A percentile compares a stretch with the other conserved stretches of the same genome.
These are phyloP conservation scores for Trametes gibbosa DNA, from an alignment of 768 basidiomycete genomes.

Conservation along the genomic window DNA sequence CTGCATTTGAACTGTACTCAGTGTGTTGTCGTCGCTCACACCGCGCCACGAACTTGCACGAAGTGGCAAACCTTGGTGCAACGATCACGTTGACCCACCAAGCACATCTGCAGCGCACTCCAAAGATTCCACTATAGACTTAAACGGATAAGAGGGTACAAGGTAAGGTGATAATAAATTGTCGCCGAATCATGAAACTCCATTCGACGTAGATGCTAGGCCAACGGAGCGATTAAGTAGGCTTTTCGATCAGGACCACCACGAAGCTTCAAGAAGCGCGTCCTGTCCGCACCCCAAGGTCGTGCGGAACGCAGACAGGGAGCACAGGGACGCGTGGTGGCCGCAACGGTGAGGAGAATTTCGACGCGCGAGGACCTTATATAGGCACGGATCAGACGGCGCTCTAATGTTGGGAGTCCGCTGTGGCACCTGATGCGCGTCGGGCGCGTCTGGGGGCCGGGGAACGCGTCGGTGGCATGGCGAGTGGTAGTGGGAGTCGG, in stretches of 20 bases:
- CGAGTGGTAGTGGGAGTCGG: neutral
- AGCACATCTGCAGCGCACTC: too few species aligned
- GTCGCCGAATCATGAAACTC: constrained; percentile 88
- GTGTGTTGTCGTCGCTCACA: too few species aligned
- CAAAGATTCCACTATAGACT: too few species aligned
- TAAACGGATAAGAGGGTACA: too few species aligned
- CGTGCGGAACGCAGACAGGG: constrained; percentile 61
- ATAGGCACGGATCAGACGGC: constrained; percentile 24
- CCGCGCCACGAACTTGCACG: too few species aligned
- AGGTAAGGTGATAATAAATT: constrained; percentile 27
- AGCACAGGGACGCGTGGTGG: constrained; percentile 47
- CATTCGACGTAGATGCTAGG: constrained; percentile 61
- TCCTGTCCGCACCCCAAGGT: constrained; percentile 42
- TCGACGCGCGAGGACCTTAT: constrained; percentile 17
- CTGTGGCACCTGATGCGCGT: constrained; percentile 23
- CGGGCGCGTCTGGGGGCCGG: neutral
- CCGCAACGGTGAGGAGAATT: constrained; percentile 36
- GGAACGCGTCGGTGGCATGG: neutral
- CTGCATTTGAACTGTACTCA: too few species aligned
- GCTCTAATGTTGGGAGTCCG: constrained; percentile 22
- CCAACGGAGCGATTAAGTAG: constrained; percentile 85
- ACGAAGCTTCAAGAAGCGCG: constrained; percentile 33
- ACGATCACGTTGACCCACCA: too few species aligned
- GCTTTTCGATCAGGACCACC: constrained; percentile 55
- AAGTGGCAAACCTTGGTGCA: too few species aligned